A percentile compares a stretch with the other conserved stretches of the same genome.
phyloP scores from a whole-genome alignment of 2,329 filamentous ascomycete species.

The Myrmaecium sp. region DNA sequence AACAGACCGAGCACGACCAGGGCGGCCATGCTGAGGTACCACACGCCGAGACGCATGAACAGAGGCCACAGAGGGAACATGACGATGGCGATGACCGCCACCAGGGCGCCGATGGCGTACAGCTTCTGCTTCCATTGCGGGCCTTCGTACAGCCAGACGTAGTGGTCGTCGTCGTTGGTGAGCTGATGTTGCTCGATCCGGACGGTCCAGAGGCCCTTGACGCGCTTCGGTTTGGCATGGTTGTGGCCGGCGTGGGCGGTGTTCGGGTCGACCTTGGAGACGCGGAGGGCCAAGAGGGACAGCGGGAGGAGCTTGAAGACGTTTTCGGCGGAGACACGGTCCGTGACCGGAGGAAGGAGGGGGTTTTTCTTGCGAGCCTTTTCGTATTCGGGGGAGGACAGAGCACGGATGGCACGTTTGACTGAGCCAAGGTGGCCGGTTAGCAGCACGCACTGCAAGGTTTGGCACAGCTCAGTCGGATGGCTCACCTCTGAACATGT shows the following conservation, averaged over 20 bases:
- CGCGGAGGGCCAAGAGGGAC: constrained; percentile 81
- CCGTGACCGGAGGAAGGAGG: constrained; percentile 70
- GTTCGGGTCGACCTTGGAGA: constrained; percentile 65
- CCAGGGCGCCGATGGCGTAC: constrained; percentile 68
- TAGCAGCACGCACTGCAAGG: constrained; percentile 1
- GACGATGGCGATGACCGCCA: constrained; percentile 73
- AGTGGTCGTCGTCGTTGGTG: constrained; percentile 72
- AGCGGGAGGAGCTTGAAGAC: constrained; percentile 88
- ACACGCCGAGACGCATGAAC: constrained; percentile 78
- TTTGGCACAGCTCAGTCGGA: background rate
- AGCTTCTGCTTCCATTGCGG: constrained; percentile 87
- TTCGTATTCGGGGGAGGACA: constrained; percentile 76
- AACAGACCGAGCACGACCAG: constrained; percentile 79
- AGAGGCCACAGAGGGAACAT: constrained; percentile 95
- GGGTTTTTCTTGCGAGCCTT: constrained; percentile 83
- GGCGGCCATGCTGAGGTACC: constrained; percentile 93
- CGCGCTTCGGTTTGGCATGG: constrained; percentile 58
- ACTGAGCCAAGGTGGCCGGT: constrained; percentile 35
- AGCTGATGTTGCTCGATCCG: constrained; percentile 94
- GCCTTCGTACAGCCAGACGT: constrained; percentile 92
- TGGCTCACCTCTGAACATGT: constrained; percentile 78
- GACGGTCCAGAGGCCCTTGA: constrained; percentile 94
- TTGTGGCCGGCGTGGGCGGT: constrained; percentile 49
- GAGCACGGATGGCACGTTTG: constrained; percentile 82
- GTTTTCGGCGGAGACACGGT: constrained; percentile 80